Conservation (phyloP, 257 asterid genomes). For the Handroanthus guayacan region DNA sequence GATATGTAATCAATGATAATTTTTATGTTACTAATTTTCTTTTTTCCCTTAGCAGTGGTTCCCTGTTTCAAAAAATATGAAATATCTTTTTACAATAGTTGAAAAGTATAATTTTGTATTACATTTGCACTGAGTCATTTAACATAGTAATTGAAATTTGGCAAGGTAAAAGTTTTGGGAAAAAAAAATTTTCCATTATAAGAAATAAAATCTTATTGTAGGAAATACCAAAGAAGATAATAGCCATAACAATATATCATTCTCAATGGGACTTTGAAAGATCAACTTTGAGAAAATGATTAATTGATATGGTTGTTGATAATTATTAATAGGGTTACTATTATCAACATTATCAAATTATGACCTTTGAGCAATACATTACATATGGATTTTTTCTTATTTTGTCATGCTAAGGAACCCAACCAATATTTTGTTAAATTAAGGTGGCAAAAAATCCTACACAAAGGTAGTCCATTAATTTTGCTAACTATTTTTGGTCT, state of each 20-base stretch:
- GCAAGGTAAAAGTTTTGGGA: not conserved
- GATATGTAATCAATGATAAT: no score
- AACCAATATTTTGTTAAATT: not conserved
- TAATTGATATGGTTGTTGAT: not conserved
- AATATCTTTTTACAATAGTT: no score
- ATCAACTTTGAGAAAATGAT: not conserved
- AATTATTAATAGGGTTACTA: not conserved
- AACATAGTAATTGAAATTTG: not conserved
- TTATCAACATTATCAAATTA: not conserved
- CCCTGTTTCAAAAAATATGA: no score
- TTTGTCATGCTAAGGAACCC: not conserved
- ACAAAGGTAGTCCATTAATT: not conserved
- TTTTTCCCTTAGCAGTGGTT: no score
- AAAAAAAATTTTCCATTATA: not conserved
- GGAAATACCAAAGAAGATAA: no score
- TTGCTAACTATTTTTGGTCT: conserved; percentile 34
- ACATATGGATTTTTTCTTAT: conserved; percentile 6
- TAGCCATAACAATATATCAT: not conserved
- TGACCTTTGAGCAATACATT: not conserved
- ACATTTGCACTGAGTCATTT: not conserved
- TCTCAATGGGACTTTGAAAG: not conserved
- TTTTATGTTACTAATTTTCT: no score
- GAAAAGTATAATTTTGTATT: no score
- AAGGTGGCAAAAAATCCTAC: not conserved
- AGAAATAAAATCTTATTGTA: no score